Evolutionary conservation across 2,329 filamentous ascomycete species (phyloP), one percentile per base, ranked within the genome.

Genomic region (Alternaria sp.): DNA sequence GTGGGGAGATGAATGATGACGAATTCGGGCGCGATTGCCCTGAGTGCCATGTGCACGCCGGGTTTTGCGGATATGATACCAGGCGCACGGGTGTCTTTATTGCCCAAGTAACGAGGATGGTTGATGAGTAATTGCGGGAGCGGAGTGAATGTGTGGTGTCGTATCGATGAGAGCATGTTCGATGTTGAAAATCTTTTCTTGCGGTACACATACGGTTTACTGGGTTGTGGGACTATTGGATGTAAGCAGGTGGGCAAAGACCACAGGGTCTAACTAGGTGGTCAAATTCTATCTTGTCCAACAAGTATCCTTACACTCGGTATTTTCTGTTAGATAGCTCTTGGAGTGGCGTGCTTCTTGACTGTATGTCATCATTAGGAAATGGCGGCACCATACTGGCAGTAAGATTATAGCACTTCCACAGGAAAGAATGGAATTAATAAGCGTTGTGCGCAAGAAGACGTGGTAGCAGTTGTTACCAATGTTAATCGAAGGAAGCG

Each of bases 1-100:
- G 30, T 36, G 46, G 46, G 46, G 46, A 50, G 46, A 50, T 50
- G 32, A 36, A 25, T 50, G 46, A 50, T 50, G 46, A 50, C 46
- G 32, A 38, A 34, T 36, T n/a, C 20, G 20, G 30, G 46, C 46
- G 20, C 36, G 32, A 50, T 38, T 50, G 46, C 32, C 20, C 46
- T 25, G 46, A 49, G 9, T 28, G 43, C 16, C 8, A 14, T 27
- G 14, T 44, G 25, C 22, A 25, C n/a, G 46, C 30, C 46, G 32
- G 46, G 16, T 16, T 38, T 50, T 36, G 46, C 46, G 46, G 46
- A 50, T 12, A 50, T 25, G 30, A 30, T 14, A 34, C 32, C 16
- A 14, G 32, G 3, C 14, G 46, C 28, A n/a, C 32, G 46, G 46
- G 30, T 38, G 14, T 5, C 40, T 25, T 43, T 43, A 14, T 25